Base-by-base conservation (phyloP, 2,329 filamentous ascomycete species). In the Hypoxylon sp. region DNA sequence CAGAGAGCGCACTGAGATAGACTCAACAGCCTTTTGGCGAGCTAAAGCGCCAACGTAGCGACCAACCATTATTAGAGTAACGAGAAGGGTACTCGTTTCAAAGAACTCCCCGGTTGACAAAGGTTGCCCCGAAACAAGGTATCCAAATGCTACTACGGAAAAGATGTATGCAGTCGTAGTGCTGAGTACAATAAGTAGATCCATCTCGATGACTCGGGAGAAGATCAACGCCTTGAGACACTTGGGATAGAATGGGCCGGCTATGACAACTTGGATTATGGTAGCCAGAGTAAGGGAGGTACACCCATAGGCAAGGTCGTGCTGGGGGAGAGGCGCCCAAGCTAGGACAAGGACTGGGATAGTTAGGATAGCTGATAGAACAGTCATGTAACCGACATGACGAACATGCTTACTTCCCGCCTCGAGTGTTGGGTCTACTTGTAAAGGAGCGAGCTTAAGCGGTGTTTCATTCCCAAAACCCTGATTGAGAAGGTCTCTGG, bases 301-400 rank as follows among this genome's bases (percentile, higher is more conserved):
- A 0, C 84, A 84, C 1, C 80, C 80, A 73, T 90, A 90, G 1
- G 79, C 78, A 2, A 88, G 61, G 1, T 83, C 75, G 39, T 74
- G 78, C 19, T 84, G 75, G 0, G 84, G 81, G 6, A 91, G 76
- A 0, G 87, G 85, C 4, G 88, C 88, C 90, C 91, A 94, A 3
- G 90, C 86, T 69, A 94, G 76, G 1, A 94, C 84, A 1, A 94
- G 79, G 1, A 91, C 87, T 0, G 90, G 90, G 4, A 91, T 82
- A 0, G 89, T 91, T 14, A 91, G 74, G 0, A 83, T 31, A 1
- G 79, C 80, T 2, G 89, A 89, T 0, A 88, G 66, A 0, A 87
- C 53, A 0, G 88, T 90, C 76, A 83, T 84, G 59, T 79, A 82
- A 0, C 82, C 82, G 11, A 87, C 79, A 51, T 84, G 77, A 1